These are phyloP conservation scores for cucumber (Cucumis sativus) DNA, from an alignment of 306 rosid genomes.

Conservation along the genomic window Cucumber_9930_V3 NC_026659.2:27343001-27343500, in stretches of 20 bases:
- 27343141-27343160: background rate
- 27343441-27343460: too few species aligned
- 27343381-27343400: too few species aligned
- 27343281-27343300: too few species aligned
- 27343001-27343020: background rate
- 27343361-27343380: too few species aligned
- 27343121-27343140: background rate
- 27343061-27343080: background rate
- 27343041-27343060: background rate
- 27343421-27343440: too few species aligned
- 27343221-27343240: background rate
- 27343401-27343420: too few species aligned
- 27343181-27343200: background rate
- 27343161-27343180: background rate
- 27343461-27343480: too few species aligned
- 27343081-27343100: background rate
- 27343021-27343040: background rate
- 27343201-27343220: background rate
- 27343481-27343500: too few species aligned
- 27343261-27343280: too few species aligned
- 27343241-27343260: background rate
- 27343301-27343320: too few species aligned
- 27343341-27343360: too few species aligned
- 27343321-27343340: too few species aligned
- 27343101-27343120: background rate